These are phyloP conservation scores for Lyophyllum shimeji DNA, from an alignment of 768 basidiomycete genomes.

Conservation along the genomic window DNA sequence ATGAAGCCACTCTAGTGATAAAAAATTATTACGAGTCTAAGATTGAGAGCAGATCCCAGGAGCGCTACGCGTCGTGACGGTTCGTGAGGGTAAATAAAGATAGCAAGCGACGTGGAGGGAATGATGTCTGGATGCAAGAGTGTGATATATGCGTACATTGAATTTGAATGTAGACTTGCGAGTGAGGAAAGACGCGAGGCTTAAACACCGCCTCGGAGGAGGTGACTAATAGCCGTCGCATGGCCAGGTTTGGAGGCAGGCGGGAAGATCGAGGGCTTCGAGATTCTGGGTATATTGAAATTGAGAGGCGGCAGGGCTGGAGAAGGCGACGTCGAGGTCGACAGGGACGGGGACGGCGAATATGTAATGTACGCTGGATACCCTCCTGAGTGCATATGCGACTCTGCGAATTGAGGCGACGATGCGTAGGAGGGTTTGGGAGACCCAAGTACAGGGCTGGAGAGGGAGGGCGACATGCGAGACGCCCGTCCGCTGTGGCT, in stretches of 20 bases:
- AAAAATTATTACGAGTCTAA: too few species aligned
- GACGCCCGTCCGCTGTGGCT: neutral
- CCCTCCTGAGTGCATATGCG: neutral
- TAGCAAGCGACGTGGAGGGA: neutral
- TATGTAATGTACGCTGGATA: slow-evolving; percentile 15
- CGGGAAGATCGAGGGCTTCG: neutral
- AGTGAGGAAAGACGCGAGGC: neutral
- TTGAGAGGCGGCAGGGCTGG: too few species aligned
- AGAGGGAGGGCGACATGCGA: neutral
- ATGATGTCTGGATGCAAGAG: neutral
- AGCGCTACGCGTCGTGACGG: too few species aligned
- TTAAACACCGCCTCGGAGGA: neutral
- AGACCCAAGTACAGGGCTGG: neutral
- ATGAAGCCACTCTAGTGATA: too few species aligned
- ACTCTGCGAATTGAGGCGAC: too few species aligned
- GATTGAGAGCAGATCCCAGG: neutral
- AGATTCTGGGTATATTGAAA: neutral
- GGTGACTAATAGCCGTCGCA: neutral
- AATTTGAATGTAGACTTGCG: neutral
- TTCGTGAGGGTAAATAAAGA: neutral
- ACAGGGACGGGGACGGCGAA: neutral
- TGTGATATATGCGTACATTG: neutral
- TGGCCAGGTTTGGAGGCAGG: neutral
- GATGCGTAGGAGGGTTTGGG: neutral
- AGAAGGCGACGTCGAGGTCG: neutral